These are phyloP conservation scores for Emergomyces pasteurianus DNA, from an alignment of 2,329 filamentous ascomycete species.

Conservation along the genomic window DNA sequence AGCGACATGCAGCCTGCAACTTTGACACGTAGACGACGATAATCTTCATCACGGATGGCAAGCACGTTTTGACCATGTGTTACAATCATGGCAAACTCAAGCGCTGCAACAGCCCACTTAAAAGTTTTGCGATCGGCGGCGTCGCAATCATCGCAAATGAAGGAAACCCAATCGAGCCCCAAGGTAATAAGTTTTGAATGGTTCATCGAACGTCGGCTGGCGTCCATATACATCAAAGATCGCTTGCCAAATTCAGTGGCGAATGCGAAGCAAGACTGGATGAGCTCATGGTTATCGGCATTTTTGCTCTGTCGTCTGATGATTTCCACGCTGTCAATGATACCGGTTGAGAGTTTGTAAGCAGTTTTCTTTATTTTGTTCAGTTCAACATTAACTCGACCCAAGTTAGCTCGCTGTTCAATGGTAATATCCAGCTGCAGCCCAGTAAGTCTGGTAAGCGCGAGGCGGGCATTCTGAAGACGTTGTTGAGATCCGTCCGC, in stretches of 20 bases:
- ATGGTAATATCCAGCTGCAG: slow-evolving; percentile 80
- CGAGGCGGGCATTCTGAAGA: slow-evolving; percentile 63
- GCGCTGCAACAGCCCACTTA: slow-evolving; percentile 86
- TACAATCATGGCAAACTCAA: slow-evolving; percentile 97
- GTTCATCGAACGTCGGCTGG: slow-evolving; percentile 91
- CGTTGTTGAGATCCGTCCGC: slow-evolving; percentile 74
- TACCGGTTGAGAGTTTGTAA: slow-evolving; percentile 92
- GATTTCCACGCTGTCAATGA: slow-evolving; percentile 96
- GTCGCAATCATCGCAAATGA: slow-evolving; percentile 93
- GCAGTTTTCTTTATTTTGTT: slow-evolving; percentile 92
- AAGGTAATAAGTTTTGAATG: slow-evolving; percentile 89
- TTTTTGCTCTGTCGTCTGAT: slow-evolving; percentile 66
- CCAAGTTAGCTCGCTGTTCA: slow-evolving; percentile 84
- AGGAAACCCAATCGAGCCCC: slow-evolving; percentile 92
- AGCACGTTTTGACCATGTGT: slow-evolving; percentile 87
- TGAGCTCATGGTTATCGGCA: slow-evolving; percentile 83
- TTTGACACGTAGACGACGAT: slow-evolving; percentile 67
- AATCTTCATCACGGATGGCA: slow-evolving; percentile 81
- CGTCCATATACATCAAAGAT: slow-evolving; percentile 89
- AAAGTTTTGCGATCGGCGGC: slow-evolving; percentile 92
- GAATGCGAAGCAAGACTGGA: slow-evolving; percentile 96
- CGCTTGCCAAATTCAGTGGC: slow-evolving; percentile 98
- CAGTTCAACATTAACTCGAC: slow-evolving; percentile 79
- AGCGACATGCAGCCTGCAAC: slow-evolving; percentile 96
- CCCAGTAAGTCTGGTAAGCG: slow-evolving; percentile 66